These are phyloP conservation scores for Fusarium sp. DNA, from an alignment of 2,329 filamentous ascomycete genomes.

Conservation along the genomic window DNA sequence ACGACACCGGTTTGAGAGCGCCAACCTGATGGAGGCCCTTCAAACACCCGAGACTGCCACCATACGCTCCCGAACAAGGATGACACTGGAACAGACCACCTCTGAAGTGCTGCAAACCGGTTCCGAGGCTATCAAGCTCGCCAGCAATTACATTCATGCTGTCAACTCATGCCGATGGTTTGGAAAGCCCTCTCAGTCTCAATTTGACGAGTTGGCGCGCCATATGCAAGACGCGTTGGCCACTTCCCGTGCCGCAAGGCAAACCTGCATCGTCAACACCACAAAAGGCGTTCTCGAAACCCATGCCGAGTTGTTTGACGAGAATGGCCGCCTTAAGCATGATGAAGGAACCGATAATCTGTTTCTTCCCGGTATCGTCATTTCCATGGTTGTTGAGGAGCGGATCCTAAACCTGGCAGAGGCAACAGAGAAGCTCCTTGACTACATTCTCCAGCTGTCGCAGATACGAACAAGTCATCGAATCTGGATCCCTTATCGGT, in stretches of 20 bases:
- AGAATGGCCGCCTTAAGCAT: conserved; percentile 51
- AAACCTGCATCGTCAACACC: conserved; percentile 46
- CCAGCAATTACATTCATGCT: conserved; percentile 39
- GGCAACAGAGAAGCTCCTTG: conserved; percentile 50
- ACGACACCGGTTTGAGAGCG: conserved; percentile 47
- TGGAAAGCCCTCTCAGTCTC: conserved; percentile 31
- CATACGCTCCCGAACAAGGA: conserved; percentile 47
- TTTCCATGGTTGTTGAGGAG: conserved; percentile 62
- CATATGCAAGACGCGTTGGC: conserved; percentile 39
- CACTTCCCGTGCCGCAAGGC: conserved; percentile 43
- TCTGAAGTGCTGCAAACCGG: conserved; percentile 40
- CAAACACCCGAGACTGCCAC: conserved; percentile 51
- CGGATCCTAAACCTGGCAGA: conserved; percentile 46
- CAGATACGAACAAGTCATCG: conserved; percentile 49
- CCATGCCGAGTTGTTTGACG: conserved; percentile 56
- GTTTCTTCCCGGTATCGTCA: conserved; percentile 53
- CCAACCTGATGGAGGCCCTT: conserved; percentile 51
- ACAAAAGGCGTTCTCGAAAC: conserved; percentile 55
- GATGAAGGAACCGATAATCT: conserved; percentile 38
- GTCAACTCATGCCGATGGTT: conserved; percentile 49
- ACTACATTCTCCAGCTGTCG: conserved; percentile 51
- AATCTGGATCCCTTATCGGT: conserved; percentile 56
- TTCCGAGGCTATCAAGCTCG: conserved; percentile 41
- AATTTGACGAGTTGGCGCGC: conserved; percentile 34
- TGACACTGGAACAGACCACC: conserved; percentile 47